These are phyloP conservation scores for Friedmanniomyces endolithicus DNA, from an alignment of 495 filamentous ascomycete species.

Conservation along the genomic window DNA sequence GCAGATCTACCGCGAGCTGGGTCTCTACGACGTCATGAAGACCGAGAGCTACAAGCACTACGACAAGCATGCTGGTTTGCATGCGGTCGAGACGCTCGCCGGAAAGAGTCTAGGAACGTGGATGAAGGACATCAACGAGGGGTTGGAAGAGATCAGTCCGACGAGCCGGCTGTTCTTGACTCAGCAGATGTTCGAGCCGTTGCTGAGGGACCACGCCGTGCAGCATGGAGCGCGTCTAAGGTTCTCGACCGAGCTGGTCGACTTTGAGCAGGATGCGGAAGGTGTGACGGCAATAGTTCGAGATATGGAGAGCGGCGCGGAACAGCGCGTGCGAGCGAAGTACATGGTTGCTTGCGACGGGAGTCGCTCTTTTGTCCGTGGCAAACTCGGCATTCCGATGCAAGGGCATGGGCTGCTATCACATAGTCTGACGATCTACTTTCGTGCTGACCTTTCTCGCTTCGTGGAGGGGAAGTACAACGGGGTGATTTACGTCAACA, in stretches of 20 bases:
- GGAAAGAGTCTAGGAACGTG: not conserved
- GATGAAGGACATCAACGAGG: conserved; percentile 8
- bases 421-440: conserved; percentile 5
- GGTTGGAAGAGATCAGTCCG: conserved; percentile 5
- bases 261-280: conserved; percentile 1
- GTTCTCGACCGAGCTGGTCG: conserved; percentile 6
- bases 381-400: conserved; percentile 2
- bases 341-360: conserved; percentile 9
- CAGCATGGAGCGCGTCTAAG: not conserved
- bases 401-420: conserved; percentile 3
- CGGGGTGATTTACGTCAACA: conserved; percentile 3
- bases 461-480: conserved; percentile 7
- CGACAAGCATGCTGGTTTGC: conserved; percentile 4
- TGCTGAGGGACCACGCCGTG: not conserved
- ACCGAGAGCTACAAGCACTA: conserved; percentile 5
- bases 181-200: conserved; percentile 4
- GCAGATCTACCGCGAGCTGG: conserved; percentile 11
- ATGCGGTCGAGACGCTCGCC: conserved; percentile 2
- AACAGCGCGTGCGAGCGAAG: conserved; percentile 5
- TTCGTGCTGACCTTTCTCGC: not conserved
- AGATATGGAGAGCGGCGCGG: not conserved
- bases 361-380: conserved; percentile 1
- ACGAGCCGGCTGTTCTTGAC: conserved; percentile 3
- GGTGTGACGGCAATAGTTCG: not conserved
- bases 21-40: conserved; percentile 7